Conservation (phyloP, 1,284 basidiomycete genomes). For the Caloboletus inedulis region DNA sequence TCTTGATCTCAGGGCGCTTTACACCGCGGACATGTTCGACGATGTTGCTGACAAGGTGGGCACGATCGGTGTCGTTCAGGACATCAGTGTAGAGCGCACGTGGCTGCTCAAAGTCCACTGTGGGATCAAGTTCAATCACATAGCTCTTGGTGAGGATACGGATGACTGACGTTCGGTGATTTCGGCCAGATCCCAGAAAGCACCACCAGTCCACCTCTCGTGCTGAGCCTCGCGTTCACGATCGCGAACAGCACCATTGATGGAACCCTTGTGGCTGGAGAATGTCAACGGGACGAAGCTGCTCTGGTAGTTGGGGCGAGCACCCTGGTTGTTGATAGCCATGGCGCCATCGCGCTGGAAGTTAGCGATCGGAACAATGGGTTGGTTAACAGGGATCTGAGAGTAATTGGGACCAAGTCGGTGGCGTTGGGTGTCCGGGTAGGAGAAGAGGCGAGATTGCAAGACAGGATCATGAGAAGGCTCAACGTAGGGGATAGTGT, state of each 20-base stretch:
- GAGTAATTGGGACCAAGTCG: conserved; percentile 84
- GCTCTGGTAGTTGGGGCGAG: conserved; percentile 84
- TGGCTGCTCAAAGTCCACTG: conserved; percentile 91
- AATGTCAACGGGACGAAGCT: conserved; percentile 63
- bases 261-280: conserved; percentile 36
- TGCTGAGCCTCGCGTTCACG: conserved; percentile 48
- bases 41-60: conserved; percentile 76
- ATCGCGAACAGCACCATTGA: conserved; percentile 41
- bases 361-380: conserved; percentile 71
- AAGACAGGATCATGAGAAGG: conserved; percentile 87
- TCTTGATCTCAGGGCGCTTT: conserved; percentile 64
- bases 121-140: conserved; percentile 3
- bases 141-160: background rate
- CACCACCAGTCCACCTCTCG: conserved; percentile 73
- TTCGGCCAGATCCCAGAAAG: conserved; percentile 71
- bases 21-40: conserved; percentile 68
- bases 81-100: conserved; percentile 78
- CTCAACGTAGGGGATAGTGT: conserved; percentile 85
- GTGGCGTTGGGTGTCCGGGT: conserved; percentile 92
- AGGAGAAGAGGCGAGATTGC: conserved; percentile 91
- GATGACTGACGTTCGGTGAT: conserved; percentile 73
- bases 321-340: conserved; percentile 76
- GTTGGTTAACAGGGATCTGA: conserved; percentile 88
- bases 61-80: conserved; percentile 64
- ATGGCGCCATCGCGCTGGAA: conserved; percentile 81